Conservation (phyloP, 129 eudicot species). For the Helianthus tuberosus region DNA sequence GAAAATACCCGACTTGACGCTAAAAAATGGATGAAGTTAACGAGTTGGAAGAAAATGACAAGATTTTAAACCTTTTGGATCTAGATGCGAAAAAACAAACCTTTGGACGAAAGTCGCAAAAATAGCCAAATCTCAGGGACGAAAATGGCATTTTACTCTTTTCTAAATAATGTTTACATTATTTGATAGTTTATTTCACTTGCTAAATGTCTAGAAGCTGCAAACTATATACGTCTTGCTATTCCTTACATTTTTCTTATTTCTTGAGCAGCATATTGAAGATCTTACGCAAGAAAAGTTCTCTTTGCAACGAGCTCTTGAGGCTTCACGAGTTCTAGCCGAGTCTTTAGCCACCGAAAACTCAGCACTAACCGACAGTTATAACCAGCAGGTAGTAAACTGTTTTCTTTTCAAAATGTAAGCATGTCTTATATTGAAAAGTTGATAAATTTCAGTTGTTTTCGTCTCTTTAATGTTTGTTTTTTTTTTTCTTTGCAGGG, state of each 20-base stretch:
- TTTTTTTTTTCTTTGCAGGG: slow-evolving; percentile 49
- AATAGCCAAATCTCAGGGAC: no score
- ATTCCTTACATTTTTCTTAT: slow-evolving; percentile 16
- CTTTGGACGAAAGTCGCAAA: no score
- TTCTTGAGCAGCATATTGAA: slow-evolving; percentile 85
- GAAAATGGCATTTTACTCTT: no score
- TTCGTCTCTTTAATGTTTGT: neutral
- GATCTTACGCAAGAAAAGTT: slow-evolving; percentile 97
- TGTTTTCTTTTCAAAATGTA: neutral
- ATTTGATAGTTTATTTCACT: slow-evolving; percentile 14
- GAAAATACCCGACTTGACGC: no score
- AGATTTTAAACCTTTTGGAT: no score
- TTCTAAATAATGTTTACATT: neutral
- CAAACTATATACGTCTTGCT: slow-evolving; percentile 19
- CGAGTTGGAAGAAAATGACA: no score
- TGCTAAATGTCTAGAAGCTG: slow-evolving; percentile 13
- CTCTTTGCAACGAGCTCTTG: slow-evolving; percentile 97
- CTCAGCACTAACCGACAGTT: slow-evolving; percentile 89
- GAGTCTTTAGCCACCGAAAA: slow-evolving; percentile 95
- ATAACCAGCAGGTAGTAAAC: slow-evolving; percentile 79
- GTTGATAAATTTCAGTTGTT: neutral
- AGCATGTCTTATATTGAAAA: neutral
- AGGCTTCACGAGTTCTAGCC: slow-evolving; percentile 85
- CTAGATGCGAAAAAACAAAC: no score
- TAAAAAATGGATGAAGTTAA: no score